Conservation (phyloP, 2,329 filamentous ascomycete species). For the Celoporthe dispersa region DNA sequence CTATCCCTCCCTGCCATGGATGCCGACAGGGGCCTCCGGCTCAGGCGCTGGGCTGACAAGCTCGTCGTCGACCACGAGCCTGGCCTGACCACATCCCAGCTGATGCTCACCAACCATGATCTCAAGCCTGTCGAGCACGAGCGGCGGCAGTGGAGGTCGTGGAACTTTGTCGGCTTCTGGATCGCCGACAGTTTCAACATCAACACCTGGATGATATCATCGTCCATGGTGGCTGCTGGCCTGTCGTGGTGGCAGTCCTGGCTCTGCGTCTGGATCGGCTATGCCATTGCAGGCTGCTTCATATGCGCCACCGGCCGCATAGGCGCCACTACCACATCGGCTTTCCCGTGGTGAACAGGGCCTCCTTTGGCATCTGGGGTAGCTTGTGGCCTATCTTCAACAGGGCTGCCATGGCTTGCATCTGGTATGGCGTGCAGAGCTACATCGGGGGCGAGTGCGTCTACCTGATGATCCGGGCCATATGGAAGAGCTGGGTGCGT, state of each 20-base stretch:
- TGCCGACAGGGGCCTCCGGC: conserved; percentile 41
- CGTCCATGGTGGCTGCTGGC: conserved; percentile 76
- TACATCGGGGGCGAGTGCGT: conserved; percentile 88
- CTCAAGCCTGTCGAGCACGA: conserved; percentile 79
- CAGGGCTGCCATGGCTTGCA: conserved; percentile 81
- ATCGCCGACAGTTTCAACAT: conserved; percentile 86
- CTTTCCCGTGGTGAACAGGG: conserved; percentile 78
- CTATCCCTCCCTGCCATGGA: conserved; percentile 33
- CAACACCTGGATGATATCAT: conserved; percentile 94
- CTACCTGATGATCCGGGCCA: conserved; percentile 84
- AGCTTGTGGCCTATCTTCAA: conserved; percentile 89
- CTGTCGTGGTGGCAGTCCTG: conserved; percentile 92
- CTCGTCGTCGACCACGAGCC: conserved; percentile 76
- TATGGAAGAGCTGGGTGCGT: conserved; percentile 72
- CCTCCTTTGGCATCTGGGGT: conserved; percentile 89
- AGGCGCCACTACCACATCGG: conserved; percentile 88
- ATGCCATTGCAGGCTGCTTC: conserved; percentile 76
- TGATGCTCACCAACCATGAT: conserved; percentile 87
- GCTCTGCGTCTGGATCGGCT: conserved; percentile 88
- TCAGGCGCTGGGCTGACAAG: conserved; percentile 57
- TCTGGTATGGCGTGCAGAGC: conserved; percentile 85
- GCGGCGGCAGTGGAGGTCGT: conserved; percentile 80
- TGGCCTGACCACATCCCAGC: conserved; percentile 75
- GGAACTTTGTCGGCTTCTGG: conserved; percentile 91
- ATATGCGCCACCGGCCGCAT: conserved; percentile 80